phyloP scores from a whole-genome alignment of 2,329 filamentous ascomycete species.

The Rutstroemia sydowiana region DNA sequence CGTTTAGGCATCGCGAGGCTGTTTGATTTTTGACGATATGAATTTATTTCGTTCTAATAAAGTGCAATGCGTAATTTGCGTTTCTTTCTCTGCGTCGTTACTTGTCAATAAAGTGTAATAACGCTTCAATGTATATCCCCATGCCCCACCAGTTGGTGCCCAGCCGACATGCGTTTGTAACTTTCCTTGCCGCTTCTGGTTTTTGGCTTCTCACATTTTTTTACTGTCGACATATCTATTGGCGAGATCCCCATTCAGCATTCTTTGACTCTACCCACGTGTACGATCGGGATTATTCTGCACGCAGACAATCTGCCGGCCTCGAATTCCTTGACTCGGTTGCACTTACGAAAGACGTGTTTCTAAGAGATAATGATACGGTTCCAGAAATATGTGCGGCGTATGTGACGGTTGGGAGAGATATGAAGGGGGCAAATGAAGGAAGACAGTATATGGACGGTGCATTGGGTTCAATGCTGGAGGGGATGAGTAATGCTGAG shows the following conservation, averaged over 20 bases:
- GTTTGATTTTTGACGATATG: no score
- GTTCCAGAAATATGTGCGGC: slow-evolving; percentile 13
- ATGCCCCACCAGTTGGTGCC: neutral
- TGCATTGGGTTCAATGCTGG: slow-evolving; percentile 18
- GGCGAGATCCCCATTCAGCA: slow-evolving; percentile 18
- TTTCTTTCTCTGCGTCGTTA: no score
- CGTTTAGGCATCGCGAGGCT: no score
- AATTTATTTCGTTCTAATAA: no score
- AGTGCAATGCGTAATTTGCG: no score
- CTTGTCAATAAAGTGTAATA: no score
- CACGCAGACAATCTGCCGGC: slow-evolving; percentile 11
- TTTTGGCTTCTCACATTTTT: slow-evolving; percentile 8
- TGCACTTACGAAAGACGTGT: neutral
- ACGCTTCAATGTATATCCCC: neutral
- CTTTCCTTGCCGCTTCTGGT: neutral
- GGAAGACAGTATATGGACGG: slow-evolving; percentile 16
- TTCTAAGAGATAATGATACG: neutral
- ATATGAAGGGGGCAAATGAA: slow-evolving; percentile 9
- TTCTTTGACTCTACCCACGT: slow-evolving; percentile 16
- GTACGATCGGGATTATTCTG: slow-evolving; percentile 17
- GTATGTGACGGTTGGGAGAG: slow-evolving; percentile 13
- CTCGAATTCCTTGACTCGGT: slow-evolving; percentile 9
- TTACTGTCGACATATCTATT: slow-evolving; percentile 11
- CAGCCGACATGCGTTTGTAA: neutral
- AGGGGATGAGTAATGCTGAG: slow-evolving; percentile 19